Evolutionary conservation across 2,329 filamentous ascomycete species (phyloP).

Genomic region (Talaromyces islandicus): DNA sequence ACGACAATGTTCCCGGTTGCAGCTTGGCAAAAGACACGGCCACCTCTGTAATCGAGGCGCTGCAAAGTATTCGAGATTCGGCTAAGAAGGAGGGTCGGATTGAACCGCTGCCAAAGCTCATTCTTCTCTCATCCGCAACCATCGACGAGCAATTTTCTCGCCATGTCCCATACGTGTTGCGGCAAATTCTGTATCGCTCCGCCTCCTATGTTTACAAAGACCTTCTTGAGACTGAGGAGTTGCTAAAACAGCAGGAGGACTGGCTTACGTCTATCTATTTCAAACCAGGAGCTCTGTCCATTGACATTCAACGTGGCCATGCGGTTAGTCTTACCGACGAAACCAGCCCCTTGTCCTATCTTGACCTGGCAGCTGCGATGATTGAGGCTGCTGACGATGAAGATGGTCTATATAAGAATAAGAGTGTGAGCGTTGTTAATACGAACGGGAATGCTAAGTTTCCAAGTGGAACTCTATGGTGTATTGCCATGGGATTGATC

Average conservation of each 20-base stretch:
- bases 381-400: conserved; percentile 39
- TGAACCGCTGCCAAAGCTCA: conserved; percentile 31
- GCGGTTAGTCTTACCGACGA: conserved; percentile 32
- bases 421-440: conserved; percentile 21
- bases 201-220: conserved; percentile 18
- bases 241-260: conserved; percentile 15
- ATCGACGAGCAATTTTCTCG: conserved; percentile 15
- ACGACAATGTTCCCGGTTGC: conserved; percentile 41
- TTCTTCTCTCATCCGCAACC: conserved; percentile 40
- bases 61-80: conserved; percentile 21
- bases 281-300: conserved; percentile 18
- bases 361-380: conserved; percentile 45
- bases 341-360: conserved; percentile 35
- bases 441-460: conserved; percentile 25
- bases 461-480: conserved; percentile 26
- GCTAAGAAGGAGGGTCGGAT: not conserved
- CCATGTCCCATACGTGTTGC: conserved; percentile 18
- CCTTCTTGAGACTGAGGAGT: conserved; percentile 12
- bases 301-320: conserved; percentile 32
- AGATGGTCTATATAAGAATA: conserved; percentile 18
- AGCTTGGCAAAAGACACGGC: conserved; percentile 33
- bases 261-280: conserved; percentile 20
- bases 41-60: conserved; percentile 28
- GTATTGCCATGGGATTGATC: conserved; percentile 25
- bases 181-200: conserved; percentile 12